Conservation (phyloP, 1,284 basidiomycete species). For the Pisolithus thermaeus region DNA sequence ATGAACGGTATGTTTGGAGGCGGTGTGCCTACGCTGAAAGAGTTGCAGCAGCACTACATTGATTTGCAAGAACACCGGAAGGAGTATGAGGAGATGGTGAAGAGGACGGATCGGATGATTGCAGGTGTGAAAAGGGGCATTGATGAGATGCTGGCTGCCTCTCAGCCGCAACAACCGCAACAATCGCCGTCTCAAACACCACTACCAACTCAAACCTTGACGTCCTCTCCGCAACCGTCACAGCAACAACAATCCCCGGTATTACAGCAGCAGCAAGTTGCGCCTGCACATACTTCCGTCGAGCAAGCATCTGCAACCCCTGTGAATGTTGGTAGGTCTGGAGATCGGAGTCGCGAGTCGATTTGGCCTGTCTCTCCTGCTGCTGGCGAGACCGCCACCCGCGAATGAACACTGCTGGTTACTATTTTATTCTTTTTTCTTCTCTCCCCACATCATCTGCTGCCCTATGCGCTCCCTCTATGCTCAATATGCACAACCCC, state of each 20-base stretch:
- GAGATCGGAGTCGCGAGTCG: constrained; percentile 5
- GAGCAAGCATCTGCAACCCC: not conserved
- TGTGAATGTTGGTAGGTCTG: constrained; percentile 4
- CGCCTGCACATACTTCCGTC: not conserved
- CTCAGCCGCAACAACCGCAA: constrained; percentile 6
- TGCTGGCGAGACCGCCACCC: not conserved
- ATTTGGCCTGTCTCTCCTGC: constrained; percentile 4
- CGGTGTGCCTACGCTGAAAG: constrained; percentile 48
- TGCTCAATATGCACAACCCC: not conserved
- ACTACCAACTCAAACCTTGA: not conserved
- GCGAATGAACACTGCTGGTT: not conserved
- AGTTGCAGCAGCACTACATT: constrained; percentile 65
- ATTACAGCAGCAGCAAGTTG: not conserved
- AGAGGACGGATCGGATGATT: constrained; percentile 68
- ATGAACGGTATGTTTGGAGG: constrained; percentile 27
- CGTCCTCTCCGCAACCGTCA: not conserved
- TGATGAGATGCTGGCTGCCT: constrained; percentile 51
- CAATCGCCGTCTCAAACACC: not conserved
- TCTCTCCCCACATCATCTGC: not conserved
- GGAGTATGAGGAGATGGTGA: constrained; percentile 63
- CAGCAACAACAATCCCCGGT: not conserved
- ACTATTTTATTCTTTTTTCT: not conserved
- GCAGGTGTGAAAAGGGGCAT: constrained; percentile 63
- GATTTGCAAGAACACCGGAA: constrained; percentile 56
- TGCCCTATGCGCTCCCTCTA: not conserved